These are phyloP conservation scores for Cladosporium sp. DNA, from an alignment of 2,329 filamentous ascomycete species.

Conservation along the genomic window DNA sequence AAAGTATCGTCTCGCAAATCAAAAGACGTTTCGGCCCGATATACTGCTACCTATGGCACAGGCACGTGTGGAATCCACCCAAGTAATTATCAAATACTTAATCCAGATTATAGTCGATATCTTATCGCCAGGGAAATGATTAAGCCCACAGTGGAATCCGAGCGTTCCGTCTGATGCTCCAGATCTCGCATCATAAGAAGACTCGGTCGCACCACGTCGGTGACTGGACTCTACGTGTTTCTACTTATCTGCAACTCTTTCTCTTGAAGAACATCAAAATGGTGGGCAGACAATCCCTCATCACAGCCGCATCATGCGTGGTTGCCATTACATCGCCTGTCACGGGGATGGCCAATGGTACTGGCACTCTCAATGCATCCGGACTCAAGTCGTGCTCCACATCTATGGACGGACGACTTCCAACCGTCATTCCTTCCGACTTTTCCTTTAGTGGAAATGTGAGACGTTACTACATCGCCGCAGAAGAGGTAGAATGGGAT, in stretches of 20 bases:
- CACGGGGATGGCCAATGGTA: not conserved
- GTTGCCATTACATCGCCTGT: not conserved
- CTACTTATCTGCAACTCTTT: not conserved
- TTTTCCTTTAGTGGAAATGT: constrained; percentile 23
- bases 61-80: not conserved
- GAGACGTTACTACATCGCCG: constrained; percentile 24
- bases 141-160: not conserved
- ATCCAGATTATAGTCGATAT: not conserved
- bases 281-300: not conserved
- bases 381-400: not conserved
- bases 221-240: not conserved
- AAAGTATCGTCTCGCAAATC: not conserved
- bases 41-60: not conserved
- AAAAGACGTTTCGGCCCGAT: not conserved
- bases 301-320: not conserved
- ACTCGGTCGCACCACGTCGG: not conserved
- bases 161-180: not conserved
- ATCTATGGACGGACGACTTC: constrained; percentile 18
- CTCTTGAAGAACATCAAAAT: not conserved
- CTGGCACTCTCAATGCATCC: not conserved
- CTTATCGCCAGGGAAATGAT: not conserved
- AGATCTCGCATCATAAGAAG: not conserved
- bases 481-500: constrained; percentile 26
- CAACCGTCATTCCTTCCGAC: constrained; percentile 16
- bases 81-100: not conserved